Evolutionary conservation across 345 rosid genomes (phyloP).

Genomic region (Ceriops decandra): DNA sequence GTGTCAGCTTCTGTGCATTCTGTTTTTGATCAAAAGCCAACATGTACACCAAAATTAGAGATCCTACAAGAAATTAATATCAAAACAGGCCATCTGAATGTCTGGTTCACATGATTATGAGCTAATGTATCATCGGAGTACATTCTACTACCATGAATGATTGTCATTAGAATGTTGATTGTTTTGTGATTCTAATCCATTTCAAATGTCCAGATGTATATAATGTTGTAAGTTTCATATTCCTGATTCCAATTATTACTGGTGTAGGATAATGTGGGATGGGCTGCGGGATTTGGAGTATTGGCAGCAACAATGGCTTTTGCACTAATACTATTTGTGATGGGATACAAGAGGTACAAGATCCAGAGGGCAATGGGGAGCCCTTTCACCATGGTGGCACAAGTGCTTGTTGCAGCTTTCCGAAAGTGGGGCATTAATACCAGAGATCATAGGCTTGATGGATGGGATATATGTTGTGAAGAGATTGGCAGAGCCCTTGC

Average conservation of each 20-base stretch:
- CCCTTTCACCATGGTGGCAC: conserved; percentile 57
- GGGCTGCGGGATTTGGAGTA: conserved; percentile 64
- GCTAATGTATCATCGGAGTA: too few species aligned
- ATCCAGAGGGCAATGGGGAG: conserved; percentile 57
- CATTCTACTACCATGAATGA: too few species aligned
- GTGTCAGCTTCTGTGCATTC: too few species aligned
- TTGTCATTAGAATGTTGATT: too few species aligned
- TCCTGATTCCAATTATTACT: neutral
- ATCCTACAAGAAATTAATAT: too few species aligned
- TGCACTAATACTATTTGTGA: conserved; percentile 45
- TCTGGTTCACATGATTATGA: too few species aligned
- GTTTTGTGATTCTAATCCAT: too few species aligned
- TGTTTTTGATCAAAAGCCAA: too few species aligned
- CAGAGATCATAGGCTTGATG: conserved; percentile 27
- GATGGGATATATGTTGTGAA: conserved; percentile 29
- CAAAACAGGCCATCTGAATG: too few species aligned
- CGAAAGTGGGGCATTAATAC: conserved; percentile 50
- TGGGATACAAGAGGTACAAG: conserved; percentile 54
- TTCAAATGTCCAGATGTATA: too few species aligned
- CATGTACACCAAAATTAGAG: too few species aligned
- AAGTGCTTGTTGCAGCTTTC: conserved; percentile 63
- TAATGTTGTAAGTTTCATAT: neutral
- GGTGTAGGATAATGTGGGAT: conserved; percentile 65
- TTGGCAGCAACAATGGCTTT: conserved; percentile 45
- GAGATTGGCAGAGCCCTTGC: conserved; percentile 17